Evolutionary conservation across 169 alveolate genomes (phyloP).

Genomic region (Plasmodium billcollinsi): DNA sequence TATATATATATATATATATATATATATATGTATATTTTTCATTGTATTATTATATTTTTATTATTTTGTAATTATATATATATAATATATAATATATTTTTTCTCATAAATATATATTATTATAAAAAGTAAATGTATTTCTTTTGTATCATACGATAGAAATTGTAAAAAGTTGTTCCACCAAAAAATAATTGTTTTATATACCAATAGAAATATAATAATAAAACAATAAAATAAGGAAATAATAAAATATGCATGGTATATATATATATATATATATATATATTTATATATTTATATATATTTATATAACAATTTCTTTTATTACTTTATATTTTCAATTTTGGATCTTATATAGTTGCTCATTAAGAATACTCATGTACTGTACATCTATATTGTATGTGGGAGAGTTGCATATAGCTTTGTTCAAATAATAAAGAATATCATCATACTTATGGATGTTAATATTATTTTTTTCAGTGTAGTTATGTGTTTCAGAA

Average conservation of each 20-base stretch:
- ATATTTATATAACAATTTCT: background rate
- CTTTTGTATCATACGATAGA: background rate
- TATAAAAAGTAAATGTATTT: background rate
- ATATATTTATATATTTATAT: background rate
- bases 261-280: too few species aligned
- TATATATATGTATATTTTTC: too few species aligned
- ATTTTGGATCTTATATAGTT: conserved; percentile 4
- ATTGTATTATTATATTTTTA: too few species aligned
- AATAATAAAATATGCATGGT: too few species aligned
- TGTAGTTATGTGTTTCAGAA: background rate
- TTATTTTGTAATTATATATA: background rate
- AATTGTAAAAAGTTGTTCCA: background rate
- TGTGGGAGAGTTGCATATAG: conserved; percentile 38
- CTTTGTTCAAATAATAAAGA: conserved; percentile 28
- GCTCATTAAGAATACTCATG: conserved; percentile 20
- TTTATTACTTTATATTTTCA: background rate
- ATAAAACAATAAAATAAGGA: too few species aligned
- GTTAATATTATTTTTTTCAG: background rate
- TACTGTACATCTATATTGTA: conserved; percentile 62
- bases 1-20: too few species aligned
- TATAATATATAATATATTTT: background rate
- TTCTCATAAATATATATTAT: background rate
- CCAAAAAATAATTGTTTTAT: too few species aligned
- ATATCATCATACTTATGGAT: conserved; percentile 21
- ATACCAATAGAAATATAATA: too few species aligned